Base-by-base conservation (phyloP, 805 yeast species). In the Saccharomycopsis lassenensis region DNA sequence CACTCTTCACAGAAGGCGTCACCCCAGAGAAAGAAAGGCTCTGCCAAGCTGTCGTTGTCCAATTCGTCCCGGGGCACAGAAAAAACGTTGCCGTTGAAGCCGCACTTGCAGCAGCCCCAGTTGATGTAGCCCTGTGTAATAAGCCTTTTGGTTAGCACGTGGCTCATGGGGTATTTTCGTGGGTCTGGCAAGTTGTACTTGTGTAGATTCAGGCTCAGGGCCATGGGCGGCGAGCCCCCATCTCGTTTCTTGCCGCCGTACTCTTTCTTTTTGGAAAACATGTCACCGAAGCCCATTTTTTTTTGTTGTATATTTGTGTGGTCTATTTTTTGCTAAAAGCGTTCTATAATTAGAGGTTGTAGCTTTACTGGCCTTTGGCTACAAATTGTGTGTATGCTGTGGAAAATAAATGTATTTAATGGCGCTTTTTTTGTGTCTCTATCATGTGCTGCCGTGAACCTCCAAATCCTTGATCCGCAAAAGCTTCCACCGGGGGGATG, bases 91-190 rank as follows among this genome's bases (percentile, higher is more conserved):
- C 21, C 31, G 14, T 15, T 12, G 10, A 32, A 26, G 4, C 40
- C 43, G 21, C 46, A 42, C 25, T 24, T 35, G 29, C 46, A 42
- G 24, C 46, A 42, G 29, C 29, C 29, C 46, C 46, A 42, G 7
- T 18, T 21, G n/a, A 42, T 30, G 10, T 14, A n/a, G 7, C 43
- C 46, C 11, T 29, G 31, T 11, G 26, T 22, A 7, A 42, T 21
- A 25, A 42, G 31, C 12, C 12, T 21, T 24, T 33, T 35, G 10
- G 37, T 35, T 18, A 42, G 17, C 18, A 23, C 10, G 20, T 39
- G 26, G 19, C 39, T 37, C 4, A 33, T 37, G 2, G 44, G 44
- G 21, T 33, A 41, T 20, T 21, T 30, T 11, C 10, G 7, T 5
- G 14, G 18, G 24, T 39, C 39, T 5, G 43, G 43, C 1, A 33